Percentiles rank a stretch among this genome's conserved stretches.
phyloP scores from a whole-genome alignment of 495 filamentous ascomycete genomes.

The Penicillium silybi region DNA sequence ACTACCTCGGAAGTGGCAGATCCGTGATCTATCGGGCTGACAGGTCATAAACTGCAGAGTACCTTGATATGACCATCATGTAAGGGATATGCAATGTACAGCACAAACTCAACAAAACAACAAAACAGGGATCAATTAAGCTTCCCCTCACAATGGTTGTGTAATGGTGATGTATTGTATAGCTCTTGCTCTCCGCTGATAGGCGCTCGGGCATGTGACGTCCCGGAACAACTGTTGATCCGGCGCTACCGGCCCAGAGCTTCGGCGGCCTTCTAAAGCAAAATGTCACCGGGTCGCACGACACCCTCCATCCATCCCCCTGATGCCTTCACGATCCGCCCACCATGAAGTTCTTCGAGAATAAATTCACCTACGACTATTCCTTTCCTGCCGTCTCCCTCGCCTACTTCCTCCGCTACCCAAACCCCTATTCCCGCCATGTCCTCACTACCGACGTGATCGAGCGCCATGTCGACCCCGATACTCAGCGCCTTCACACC shows the following conservation, averaged over 20 bases:
- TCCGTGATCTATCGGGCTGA: neutral
- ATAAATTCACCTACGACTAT: constrained; percentile 84
- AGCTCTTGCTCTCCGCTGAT: neutral
- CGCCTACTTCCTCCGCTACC: constrained; percentile 98
- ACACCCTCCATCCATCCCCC: neutral
- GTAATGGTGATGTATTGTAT: neutral
- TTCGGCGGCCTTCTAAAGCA: constrained; percentile 6
- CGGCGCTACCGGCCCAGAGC: neutral
- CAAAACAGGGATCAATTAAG: neutral
- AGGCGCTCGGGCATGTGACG: constrained; percentile 11
- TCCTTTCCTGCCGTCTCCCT: constrained; percentile 88
- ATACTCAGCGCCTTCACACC: constrained; percentile 77
- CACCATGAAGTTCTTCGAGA: constrained; percentile 88
- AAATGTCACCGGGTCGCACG: constrained; percentile 6
- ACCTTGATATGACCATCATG: neutral
- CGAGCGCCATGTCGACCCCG: constrained; percentile 73
- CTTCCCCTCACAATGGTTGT: neutral
- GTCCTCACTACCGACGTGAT: constrained; percentile 97
- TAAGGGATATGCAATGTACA: neutral
- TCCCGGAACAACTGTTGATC: constrained; percentile 1
- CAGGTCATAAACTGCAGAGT: neutral
- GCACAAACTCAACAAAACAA: neutral
- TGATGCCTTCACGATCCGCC: constrained; percentile 11
- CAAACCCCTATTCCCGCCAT: constrained; percentile 93
- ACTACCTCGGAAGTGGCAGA: neutral